A percentile compares a stretch with the other conserved stretches of the same genome.
Evolutionary conservation across 202 grass and related monocot genomes (phyloP).

Genomic region (Dendrocalamus latiflorus): DNA sequence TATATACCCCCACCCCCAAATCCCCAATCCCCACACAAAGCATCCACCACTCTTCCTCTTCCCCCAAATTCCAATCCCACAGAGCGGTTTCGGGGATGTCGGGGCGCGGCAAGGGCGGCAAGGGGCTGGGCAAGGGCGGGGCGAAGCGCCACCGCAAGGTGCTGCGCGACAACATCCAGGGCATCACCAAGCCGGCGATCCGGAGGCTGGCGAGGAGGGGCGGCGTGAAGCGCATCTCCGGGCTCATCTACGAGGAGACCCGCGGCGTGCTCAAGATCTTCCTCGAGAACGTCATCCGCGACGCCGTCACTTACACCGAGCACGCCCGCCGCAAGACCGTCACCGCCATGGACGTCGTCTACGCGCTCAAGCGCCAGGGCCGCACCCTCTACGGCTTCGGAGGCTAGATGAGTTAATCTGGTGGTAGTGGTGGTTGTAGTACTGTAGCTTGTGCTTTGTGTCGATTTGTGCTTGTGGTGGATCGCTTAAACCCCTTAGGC

Average conservation of each 20-base stretch:
- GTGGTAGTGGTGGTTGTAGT: not conserved
- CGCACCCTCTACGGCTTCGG: constrained; percentile 88
- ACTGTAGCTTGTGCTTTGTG: not conserved
- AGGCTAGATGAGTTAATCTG: constrained; percentile 19
- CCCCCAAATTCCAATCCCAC: not conserved
- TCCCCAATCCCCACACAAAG: not conserved
- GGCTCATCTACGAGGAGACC: constrained; percentile 86
- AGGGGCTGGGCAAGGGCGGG: constrained; percentile 88
- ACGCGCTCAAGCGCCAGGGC: constrained; percentile 90
- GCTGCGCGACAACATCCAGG: constrained; percentile 89
- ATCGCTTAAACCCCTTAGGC: not conserved
- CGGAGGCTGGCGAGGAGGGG: constrained; percentile 64
- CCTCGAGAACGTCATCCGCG: constrained; percentile 91
- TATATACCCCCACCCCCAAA: constrained; percentile 13
- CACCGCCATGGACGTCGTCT: constrained; percentile 93
- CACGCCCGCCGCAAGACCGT: constrained; percentile 85
- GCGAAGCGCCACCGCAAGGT: constrained; percentile 95
- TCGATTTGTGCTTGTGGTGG: not conserved
- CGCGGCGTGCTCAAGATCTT: constrained; percentile 96
- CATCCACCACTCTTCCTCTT: not conserved
- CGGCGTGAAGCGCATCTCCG: constrained; percentile 92
- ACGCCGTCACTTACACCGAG: constrained; percentile 90
- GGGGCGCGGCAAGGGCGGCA: constrained; percentile 80
- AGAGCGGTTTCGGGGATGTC: constrained; percentile 32
- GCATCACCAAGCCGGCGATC: constrained; percentile 93